Evolutionary conservation across 345 rosid species (phyloP).

Genomic region (Cochlearia excelsa): DNA sequence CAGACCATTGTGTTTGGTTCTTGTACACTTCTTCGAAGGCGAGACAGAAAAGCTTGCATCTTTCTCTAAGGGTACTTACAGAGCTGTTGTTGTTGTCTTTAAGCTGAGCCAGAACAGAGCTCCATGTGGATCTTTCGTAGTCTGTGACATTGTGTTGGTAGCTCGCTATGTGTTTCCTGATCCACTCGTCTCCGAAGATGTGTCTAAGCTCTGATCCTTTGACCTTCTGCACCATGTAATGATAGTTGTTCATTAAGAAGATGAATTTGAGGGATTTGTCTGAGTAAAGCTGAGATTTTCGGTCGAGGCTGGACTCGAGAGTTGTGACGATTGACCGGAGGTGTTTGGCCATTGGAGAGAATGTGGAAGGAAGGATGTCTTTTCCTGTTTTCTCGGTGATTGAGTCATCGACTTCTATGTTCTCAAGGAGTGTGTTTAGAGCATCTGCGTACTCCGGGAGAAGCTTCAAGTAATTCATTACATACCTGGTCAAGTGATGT

Average conservation of each 20-base stretch:
- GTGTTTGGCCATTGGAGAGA: constrained; percentile 57
- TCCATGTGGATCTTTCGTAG: constrained; percentile 71
- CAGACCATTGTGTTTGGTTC: constrained; percentile 55
- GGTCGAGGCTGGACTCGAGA: constrained; percentile 50
- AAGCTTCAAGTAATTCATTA: constrained; percentile 71
- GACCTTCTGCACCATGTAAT: constrained; percentile 74
- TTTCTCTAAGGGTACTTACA: constrained; percentile 40
- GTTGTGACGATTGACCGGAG: constrained; percentile 43
- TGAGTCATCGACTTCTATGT: constrained; percentile 36
- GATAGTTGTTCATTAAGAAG: constrained; percentile 67
- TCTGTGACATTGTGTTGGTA: constrained; percentile 57
- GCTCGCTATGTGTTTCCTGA: constrained; percentile 56
- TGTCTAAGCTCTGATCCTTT: constrained; percentile 58
- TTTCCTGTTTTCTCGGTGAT: constrained; percentile 34
- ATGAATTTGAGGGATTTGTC: constrained; percentile 47
- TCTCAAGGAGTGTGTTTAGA: constrained; percentile 53
- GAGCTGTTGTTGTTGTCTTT: constrained; percentile 41
- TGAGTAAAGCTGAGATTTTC: constrained; percentile 54
- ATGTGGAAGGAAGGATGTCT: constrained; percentile 39
- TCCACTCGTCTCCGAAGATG: constrained; percentile 83
- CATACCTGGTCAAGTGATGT: constrained; percentile 67
- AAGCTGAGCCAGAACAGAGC: constrained; percentile 49
- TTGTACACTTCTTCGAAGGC: constrained; percentile 70
- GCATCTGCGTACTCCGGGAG: constrained; percentile 49
- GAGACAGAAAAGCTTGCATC: constrained; percentile 51